These are phyloP conservation scores for Ramularia collo-cygni DNA, from an alignment of 2,329 filamentous ascomycete genomes.

Conservation along the genomic window DNA sequence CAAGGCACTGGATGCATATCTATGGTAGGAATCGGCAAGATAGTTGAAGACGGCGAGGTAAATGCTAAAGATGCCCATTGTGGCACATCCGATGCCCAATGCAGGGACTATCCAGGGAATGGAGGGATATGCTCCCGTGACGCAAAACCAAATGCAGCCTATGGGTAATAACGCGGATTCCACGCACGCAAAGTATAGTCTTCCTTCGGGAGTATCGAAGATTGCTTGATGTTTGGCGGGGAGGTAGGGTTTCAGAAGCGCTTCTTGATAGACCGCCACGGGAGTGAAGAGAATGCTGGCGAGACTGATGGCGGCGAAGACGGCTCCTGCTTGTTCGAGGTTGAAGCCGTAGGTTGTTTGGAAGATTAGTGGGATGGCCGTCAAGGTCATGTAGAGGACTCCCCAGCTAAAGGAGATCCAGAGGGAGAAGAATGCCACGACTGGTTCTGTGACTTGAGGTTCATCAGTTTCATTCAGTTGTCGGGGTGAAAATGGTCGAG, in stretches of 20 bases:
- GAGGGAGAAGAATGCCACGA: constrained; percentile 79
- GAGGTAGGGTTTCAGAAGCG: constrained; percentile 14
- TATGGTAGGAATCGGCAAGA: constrained; percentile 78
- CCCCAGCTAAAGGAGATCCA: constrained; percentile 92
- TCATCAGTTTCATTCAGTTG: no score
- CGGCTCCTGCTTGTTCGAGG: constrained; percentile 58
- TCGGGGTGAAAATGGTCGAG: no score
- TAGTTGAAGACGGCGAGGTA: constrained; percentile 92
- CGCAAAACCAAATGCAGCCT: constrained; percentile 76
- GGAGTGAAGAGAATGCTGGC: constrained; percentile 61
- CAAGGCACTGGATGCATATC: constrained; percentile 76
- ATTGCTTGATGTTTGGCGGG: constrained; percentile 30
- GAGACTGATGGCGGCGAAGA: constrained; percentile 70
- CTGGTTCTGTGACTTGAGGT: constrained; percentile 57
- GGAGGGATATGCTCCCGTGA: constrained; percentile 51
- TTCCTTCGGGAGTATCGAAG: constrained; percentile 58
- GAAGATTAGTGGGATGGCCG: constrained; percentile 74
- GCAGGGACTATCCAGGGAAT: constrained; percentile 68
- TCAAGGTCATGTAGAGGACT: constrained; percentile 77
- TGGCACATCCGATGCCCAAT: constrained; percentile 64
- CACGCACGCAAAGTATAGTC: constrained; percentile 77
- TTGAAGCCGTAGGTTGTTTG: constrained; percentile 59
- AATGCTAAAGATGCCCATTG: constrained; percentile 78
- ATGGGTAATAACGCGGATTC: constrained; percentile 68
- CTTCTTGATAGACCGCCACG: constrained; percentile 48